Evolutionary conservation across 805 yeast genomes (phyloP).

Genomic region (Huiozyma naganishii): DNA sequence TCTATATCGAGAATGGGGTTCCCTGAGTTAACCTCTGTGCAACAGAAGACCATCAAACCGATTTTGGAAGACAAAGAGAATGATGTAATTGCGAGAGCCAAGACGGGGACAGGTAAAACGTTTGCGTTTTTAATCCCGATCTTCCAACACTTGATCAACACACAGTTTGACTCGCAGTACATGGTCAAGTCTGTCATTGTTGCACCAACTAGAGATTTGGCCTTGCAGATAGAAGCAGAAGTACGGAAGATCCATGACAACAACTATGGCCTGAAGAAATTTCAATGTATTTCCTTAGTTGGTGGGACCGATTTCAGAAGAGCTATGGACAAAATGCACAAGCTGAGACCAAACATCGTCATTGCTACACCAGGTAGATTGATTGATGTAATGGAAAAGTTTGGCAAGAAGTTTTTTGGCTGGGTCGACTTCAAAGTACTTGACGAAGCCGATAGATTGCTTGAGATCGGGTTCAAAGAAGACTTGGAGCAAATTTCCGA

Average conservation of each 20-base stretch:
- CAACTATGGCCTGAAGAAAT: slow-evolving; percentile 18
- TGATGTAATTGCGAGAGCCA: slow-evolving; percentile 79
- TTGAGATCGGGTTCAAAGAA: slow-evolving; percentile 70
- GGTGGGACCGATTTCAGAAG: slow-evolving; percentile 49
- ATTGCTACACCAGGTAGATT: slow-evolving; percentile 90
- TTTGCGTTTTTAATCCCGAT: slow-evolving; percentile 80
- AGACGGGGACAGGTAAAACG: slow-evolving; percentile 94
- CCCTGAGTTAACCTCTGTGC: slow-evolving; percentile 55
- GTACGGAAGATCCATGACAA: slow-evolving; percentile 35
- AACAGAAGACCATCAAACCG: slow-evolving; percentile 50
- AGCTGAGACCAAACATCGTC: slow-evolving; percentile 42
- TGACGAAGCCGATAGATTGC: slow-evolving; percentile 86
- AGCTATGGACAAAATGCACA: slow-evolving; percentile 28
- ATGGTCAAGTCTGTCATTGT: slow-evolving; percentile 55
- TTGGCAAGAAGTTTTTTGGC: slow-evolving; percentile 37
- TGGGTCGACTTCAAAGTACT: slow-evolving; percentile 55
- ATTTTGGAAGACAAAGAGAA: slow-evolving; percentile 36
- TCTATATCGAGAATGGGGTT: slow-evolving; percentile 37
- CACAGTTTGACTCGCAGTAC: slow-evolving; percentile 21
- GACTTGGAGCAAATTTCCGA: slow-evolving; percentile 50
- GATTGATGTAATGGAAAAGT: slow-evolving; percentile 43
- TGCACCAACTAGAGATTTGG: slow-evolving; percentile 88
- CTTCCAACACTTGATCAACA: slow-evolving; percentile 41
- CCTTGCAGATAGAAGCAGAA: slow-evolving; percentile 67
- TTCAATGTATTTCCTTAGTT: slow-evolving; percentile 43